Evolutionary conservation across 768 basidiomycete species (phyloP).

Genomic region (Panellus pusillus): DNA sequence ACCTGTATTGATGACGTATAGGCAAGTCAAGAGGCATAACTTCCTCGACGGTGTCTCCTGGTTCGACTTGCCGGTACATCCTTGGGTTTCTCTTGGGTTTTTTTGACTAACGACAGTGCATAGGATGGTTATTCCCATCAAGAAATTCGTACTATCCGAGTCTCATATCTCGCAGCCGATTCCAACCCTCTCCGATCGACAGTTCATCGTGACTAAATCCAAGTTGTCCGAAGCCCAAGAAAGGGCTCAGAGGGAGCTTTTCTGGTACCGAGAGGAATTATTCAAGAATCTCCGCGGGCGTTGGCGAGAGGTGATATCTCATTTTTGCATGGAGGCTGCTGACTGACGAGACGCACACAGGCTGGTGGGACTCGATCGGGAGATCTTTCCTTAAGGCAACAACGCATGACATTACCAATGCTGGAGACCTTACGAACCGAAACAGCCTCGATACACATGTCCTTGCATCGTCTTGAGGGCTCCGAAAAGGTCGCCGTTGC

Average conservation of each 20-base stretch:
- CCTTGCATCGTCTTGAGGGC: constrained; percentile 36
- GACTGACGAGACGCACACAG: constrained; percentile 39
- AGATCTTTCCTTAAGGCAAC: constrained; percentile 72
- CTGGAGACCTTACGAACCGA: constrained; percentile 74
- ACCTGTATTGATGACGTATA: constrained; percentile 22
- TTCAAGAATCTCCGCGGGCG: constrained; percentile 64
- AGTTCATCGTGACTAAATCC: constrained; percentile 85
- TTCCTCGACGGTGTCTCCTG: constrained; percentile 75
- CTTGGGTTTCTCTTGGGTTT: background rate
- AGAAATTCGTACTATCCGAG: constrained; percentile 63
- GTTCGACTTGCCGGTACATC: constrained; percentile 76
- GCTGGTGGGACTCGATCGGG: constrained; percentile 78
- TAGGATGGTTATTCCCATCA: constrained; percentile 71
- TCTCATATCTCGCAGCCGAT: constrained; percentile 64
- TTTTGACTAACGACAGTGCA: background rate
- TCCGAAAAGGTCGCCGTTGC: constrained; percentile 23
- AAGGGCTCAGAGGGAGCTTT: constrained; percentile 71
- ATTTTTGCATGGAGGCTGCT: background rate
- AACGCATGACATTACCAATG: constrained; percentile 78
- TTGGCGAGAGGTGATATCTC: constrained; percentile 80
- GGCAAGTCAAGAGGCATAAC: constrained; percentile 42
- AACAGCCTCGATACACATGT: constrained; percentile 58
- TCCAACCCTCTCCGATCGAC: constrained; percentile 83
- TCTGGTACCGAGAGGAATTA: constrained; percentile 95
- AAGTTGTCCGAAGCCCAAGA: constrained; percentile 60